phyloP scores from a whole-genome alignment of 1,284 basidiomycete genomes.

The Ustilago cynodontis region DNA sequence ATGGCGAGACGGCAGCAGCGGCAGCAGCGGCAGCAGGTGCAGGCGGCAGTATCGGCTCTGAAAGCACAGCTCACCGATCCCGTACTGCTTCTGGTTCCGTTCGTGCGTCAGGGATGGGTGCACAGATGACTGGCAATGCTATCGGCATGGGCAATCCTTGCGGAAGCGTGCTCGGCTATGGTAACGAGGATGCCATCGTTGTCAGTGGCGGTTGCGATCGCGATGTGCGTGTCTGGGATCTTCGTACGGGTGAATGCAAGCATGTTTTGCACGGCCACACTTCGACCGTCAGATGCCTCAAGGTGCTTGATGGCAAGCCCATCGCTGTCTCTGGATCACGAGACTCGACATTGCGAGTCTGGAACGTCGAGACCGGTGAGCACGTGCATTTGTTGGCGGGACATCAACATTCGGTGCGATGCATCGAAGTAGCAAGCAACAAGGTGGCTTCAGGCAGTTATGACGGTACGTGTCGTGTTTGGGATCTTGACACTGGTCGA shows the following conservation, averaged over 20 bases:
- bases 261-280: slow-evolving; percentile 86
- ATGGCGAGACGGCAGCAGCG: slow-evolving; percentile 22
- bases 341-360: slow-evolving; percentile 82
- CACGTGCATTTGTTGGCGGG: slow-evolving; percentile 80
- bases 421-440: slow-evolving; percentile 86
- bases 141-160: slow-evolving; percentile 57
- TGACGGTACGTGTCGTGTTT: slow-evolving; percentile 76
- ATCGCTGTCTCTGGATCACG: slow-evolving; percentile 90
- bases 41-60: not conserved
- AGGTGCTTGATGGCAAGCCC: slow-evolving; percentile 86
- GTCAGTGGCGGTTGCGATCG: slow-evolving; percentile 95
- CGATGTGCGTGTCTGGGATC: slow-evolving; percentile 90
- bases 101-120: slow-evolving; percentile 8
- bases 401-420: slow-evolving; percentile 85
- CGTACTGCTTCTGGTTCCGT: slow-evolving; percentile 15
- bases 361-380: slow-evolving; percentile 87
- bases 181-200: slow-evolving; percentile 78
- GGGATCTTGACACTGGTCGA: slow-evolving; percentile 71
- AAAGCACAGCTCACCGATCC: not conserved
- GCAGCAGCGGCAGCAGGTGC: not conserved
- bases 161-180: slow-evolving; percentile 75
- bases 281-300: slow-evolving; percentile 91
- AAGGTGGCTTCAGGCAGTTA: slow-evolving; percentile 89
- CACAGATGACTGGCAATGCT: slow-evolving; percentile 37
- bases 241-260: slow-evolving; percentile 83